Evolutionary conservation across 345 rosid genomes (phyloP).

Genomic region (Crucihimalaya himalaica): DNA sequence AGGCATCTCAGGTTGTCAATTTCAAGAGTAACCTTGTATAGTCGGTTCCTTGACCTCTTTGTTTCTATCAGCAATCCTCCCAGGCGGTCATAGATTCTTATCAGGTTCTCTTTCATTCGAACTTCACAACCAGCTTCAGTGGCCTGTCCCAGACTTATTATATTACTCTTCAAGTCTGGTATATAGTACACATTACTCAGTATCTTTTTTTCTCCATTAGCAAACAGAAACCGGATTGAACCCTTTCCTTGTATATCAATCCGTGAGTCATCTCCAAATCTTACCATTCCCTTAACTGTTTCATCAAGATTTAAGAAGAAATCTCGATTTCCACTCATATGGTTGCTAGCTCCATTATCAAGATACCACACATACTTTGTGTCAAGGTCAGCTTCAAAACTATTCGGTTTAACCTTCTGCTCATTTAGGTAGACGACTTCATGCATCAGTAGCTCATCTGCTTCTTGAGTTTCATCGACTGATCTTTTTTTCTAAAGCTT

Average conservation of each 20-base stretch:
- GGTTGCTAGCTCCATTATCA: no score
- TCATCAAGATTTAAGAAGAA: no score
- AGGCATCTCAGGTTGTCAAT: fast-evolving
- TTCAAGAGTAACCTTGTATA: background rate
- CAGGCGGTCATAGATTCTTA: background rate
- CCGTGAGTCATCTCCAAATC: no score
- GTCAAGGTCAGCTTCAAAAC: no score
- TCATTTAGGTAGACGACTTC: no score
- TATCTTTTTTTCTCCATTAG: background rate
- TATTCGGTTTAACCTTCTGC: no score
- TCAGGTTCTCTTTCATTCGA: fast-evolving
- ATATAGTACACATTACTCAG: background rate
- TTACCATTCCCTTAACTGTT: no score
- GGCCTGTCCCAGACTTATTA: background rate
- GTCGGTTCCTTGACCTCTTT: background rate
- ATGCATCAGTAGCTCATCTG: no score
- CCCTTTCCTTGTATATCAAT: background rate
- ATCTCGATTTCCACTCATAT: no score
- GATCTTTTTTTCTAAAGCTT: no score
- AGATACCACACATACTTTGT: no score
- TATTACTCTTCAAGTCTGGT: background rate
- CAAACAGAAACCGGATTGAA: background rate
- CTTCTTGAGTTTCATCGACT: no score
- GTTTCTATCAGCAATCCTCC: background rate
- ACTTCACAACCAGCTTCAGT: background rate